Evolutionary conservation across 169 alveolate species (phyloP), one percentile per base, ranked within the genome.

Genomic region (Amoebophrya sp.): DNA sequence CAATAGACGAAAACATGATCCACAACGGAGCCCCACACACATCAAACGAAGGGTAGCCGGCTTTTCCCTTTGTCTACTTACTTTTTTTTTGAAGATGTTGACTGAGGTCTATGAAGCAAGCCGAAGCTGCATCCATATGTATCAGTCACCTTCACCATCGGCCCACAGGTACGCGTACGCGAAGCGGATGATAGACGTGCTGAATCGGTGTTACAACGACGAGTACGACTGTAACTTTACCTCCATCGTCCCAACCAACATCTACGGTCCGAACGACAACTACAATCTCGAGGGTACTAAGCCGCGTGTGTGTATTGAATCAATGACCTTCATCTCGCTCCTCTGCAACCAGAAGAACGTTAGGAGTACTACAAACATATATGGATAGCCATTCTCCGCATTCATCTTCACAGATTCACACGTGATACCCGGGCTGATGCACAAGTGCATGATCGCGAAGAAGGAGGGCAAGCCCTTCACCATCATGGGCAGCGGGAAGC

Each of bases 251-350:
- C 95, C 95, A 2, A 91, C 93, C 88, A 93, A 93, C 43, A 92
- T 93, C 39, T 93, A 93, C 89, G 95, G 95, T 2, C 94, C 95
- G 16, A 38, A 88, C 50, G 95, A 93, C 92, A 92, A 91, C 43
- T 93, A 90, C 67, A 69, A 91, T 7, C 89, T 93, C 88, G 89
- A 50, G 43, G 50, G 78, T 58, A 58, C 23, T 23, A 42, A 13
- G 4, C 20, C 48, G n/a, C n/a, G n/a, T n/a, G n/a, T n/a, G n/a
- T n/a, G n/a, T n/a, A n/a, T n/a, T n/a, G n/a, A n/a, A n/a, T n/a
- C n/a, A n/a, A n/a, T n/a, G n/a, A n/a, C n/a, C n/a, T n/a, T n/a
- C n/a, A n/a, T n/a, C n/a, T n/a, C n/a, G n/a, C n/a, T n/a, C n/a
- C n/a, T n/a, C n/a, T n/a, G n/a, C n/a, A n/a, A n/a, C n/a, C n/a